Percentiles rank a stretch among this genome's conserved stretches.
phyloP scores from a whole-genome alignment of 108 stramenopile genomes.

The Mayamaea pseudoterrestris region DNA sequence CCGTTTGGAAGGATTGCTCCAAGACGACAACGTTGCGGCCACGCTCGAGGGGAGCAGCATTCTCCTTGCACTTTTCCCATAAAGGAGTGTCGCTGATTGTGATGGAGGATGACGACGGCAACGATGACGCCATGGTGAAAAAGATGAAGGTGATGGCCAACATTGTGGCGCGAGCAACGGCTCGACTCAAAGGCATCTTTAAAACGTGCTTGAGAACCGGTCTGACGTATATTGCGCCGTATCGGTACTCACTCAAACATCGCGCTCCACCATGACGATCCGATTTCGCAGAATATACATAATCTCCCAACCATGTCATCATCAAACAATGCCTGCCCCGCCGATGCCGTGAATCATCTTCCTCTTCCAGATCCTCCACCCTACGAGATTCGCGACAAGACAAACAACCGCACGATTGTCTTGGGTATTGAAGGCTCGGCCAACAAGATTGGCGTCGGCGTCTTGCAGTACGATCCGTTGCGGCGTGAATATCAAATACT shows the following conservation, averaged over 20 bases:
- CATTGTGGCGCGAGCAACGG: no score
- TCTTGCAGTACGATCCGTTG: conserved; percentile 64
- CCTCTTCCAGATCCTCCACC: conserved; percentile 24
- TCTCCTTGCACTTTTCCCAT: conserved; percentile 76
- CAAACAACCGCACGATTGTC: conserved; percentile 40
- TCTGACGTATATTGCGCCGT: no score
- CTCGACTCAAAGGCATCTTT: no score
- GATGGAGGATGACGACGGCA: no score
- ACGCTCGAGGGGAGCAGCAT: conserved; percentile 68
- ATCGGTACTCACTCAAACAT: no score
- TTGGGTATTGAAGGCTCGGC: conserved; percentile 98
- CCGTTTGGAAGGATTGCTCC: conserved; percentile 13
- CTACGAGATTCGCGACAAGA: conserved; percentile 2
- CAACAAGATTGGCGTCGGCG: conserved; percentile 97
- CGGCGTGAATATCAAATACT: conserved; percentile 73
- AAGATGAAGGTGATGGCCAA: no score
- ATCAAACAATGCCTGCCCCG: no score
- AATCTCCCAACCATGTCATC: no score
- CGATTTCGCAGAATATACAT: no score
- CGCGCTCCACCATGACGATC: no score
- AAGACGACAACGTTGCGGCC: conserved; percentile 48
- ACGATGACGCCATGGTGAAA: not conserved
- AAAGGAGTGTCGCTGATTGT: conserved; percentile 23
- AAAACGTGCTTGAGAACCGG: no score
- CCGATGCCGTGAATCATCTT: no score